Evolutionary conservation across 768 basidiomycete species (phyloP), one percentile per base, ranked within the genome.

Genomic region (Lactarius trivialis): DNA sequence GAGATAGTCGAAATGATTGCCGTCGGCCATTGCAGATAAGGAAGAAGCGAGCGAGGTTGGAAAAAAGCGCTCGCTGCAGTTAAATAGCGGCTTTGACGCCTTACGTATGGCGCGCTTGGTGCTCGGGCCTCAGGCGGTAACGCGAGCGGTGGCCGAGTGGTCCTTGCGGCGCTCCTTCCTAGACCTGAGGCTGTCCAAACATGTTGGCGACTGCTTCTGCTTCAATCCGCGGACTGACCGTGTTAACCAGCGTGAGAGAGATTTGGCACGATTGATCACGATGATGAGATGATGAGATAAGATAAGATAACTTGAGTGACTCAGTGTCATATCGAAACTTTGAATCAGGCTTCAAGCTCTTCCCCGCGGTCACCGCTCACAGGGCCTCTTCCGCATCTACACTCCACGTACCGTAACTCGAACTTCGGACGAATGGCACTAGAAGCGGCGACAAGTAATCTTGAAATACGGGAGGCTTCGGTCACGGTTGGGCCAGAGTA

Each of bases 1-100:
- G 69, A 99, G 87, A 81, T 89, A 98, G 75, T 98, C 96, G 78
- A 97, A 98, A 82, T 93, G 45, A 32, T 28, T 51, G 50, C 15
- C 19, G 19, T 32, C 50, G 28, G 28, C 17, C 50, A 32, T 51
- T 2, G 28, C 19, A 32, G 30, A 32, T 26, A 30, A 32, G 17
- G 28, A 30, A 32, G 30, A 30, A 15, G 28, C 28, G 26, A 26
- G 24, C 4, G 8, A 51, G 3, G n/a, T 30, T 17, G 12, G 19
- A 32, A 51, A 51, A 30, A n/a, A 19, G 50, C 30, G 50, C 45
- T 24, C 24, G 45, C 45, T 48, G 3, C 4, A 4, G 24, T 48
- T 21, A 48, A 4, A 21, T 14, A 12, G 21, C 26, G 24, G 12
- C 15, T 14, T 32, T 51, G 30, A 12, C 50, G 17, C 30, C 28